phyloP scores from a whole-genome alignment of 306 rosid genomes.

The Cucurbita moschata region DNA sequence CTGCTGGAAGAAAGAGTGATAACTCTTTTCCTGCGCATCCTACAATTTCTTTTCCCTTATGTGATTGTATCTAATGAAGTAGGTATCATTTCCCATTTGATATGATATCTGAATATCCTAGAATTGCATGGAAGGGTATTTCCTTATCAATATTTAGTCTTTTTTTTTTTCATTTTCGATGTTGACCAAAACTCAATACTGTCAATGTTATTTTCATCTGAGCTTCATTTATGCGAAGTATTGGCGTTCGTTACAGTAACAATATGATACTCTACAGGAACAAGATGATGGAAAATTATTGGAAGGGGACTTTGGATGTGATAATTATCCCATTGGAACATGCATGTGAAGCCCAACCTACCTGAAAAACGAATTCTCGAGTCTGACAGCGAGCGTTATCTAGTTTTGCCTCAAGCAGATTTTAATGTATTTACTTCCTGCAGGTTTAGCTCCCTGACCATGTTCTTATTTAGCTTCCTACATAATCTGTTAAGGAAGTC shows the following conservation, averaged over 20 bases:
- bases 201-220: neutral
- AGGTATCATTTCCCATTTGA: neutral
- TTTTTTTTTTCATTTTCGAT: neutral
- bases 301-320: slow-evolving; percentile 38
- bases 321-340: slow-evolving; percentile 31
- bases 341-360: slow-evolving; percentile 13
- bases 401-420: neutral
- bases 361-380: neutral
- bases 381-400: neutral
- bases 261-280: slow-evolving; percentile 42
- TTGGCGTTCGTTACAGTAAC: neutral
- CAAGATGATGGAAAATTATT: slow-evolving; percentile 32
- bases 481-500: slow-evolving; percentile 1
- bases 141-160: neutral
- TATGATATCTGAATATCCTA: neutral
- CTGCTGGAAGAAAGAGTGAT: neutral
- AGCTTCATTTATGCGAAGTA: neutral
- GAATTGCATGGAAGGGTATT: neutral
- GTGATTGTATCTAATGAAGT: neutral
- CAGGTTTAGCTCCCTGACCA: slow-evolving; percentile 1
- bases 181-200: neutral
- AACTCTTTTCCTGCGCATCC: neutral
- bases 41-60: neutral
- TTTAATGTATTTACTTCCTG: neutral
- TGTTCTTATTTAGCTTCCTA: slow-evolving; percentile 1